Conservation (phyloP, 2,329 filamentous ascomycete species). For the Arthrobotrys iridis region DNA sequence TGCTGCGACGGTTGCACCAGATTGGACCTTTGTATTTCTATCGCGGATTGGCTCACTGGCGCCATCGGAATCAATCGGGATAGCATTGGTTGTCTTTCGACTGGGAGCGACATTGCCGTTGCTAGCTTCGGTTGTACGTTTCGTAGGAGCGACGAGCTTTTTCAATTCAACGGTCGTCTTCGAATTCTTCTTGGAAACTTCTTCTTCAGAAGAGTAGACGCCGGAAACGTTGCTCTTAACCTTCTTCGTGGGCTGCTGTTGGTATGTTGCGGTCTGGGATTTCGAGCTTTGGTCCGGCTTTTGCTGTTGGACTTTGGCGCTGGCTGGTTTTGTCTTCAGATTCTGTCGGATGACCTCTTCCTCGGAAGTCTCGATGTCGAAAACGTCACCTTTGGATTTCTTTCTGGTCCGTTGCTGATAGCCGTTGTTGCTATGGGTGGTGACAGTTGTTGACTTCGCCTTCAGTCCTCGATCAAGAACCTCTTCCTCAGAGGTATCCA, state of each 20-base stretch:
- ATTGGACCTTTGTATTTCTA: background rate
- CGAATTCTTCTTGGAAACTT: background rate
- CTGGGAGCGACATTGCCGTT: background rate
- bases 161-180: too few relatives aligned
- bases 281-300: background rate
- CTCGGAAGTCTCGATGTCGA: conserved; percentile 38
- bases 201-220: background rate
- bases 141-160: background rate
- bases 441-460: background rate
- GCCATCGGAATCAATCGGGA: background rate
- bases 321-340: conserved; percentile 4
- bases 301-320: background rate
- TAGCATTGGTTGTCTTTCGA: background rate
- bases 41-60: conserved; percentile 1
- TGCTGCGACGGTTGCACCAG: background rate
- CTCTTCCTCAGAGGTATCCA: background rate
- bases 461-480: background rate
- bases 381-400: conserved; percentile 14
- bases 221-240: background rate
- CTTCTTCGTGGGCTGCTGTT: background rate
- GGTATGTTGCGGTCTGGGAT: background rate
- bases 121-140: background rate
- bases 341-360: conserved; percentile 13
- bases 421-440: background rate
- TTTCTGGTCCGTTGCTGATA: conserved; percentile 18